These are phyloP conservation scores for Aspergillus terreus DNA, from an alignment of 2,329 filamentous ascomycete species.

Conservation along the genomic window DNA sequence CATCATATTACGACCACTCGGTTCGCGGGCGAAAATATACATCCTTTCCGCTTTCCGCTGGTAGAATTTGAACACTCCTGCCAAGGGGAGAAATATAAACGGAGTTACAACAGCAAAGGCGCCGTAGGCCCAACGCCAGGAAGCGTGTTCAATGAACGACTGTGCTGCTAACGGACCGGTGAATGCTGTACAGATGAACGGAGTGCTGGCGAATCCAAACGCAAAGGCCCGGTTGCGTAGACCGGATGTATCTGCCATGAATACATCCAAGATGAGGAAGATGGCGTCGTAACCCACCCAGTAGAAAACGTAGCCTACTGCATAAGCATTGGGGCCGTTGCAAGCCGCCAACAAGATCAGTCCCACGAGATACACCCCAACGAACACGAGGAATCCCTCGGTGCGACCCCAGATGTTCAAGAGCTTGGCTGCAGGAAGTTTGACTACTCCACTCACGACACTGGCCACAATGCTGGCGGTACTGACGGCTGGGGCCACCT, in stretches of 20 bases:
- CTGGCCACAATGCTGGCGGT: conserved; percentile 54
- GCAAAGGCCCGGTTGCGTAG: conserved; percentile 60
- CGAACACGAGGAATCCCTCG: conserved; percentile 53
- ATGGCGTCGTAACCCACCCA: conserved; percentile 57
- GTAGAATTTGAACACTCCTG: conserved; percentile 53
- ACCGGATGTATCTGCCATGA: conserved; percentile 61
- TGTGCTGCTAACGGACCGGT: conserved; percentile 52
- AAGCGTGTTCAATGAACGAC: conserved; percentile 47
- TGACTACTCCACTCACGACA: conserved; percentile 56
- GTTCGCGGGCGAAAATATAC: conserved; percentile 48
- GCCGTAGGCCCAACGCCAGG: conserved; percentile 63
- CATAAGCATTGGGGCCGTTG: conserved; percentile 58
- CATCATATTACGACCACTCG: conserved; percentile 44
- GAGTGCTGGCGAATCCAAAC: conserved; percentile 57
- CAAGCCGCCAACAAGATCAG: conserved; percentile 62
- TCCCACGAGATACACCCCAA: conserved; percentile 46
- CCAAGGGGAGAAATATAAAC: conserved; percentile 53
- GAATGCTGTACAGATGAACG: conserved; percentile 60
- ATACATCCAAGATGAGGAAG: conserved; percentile 55
- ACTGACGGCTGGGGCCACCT: conserved; percentile 47
- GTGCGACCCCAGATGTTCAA: conserved; percentile 62
- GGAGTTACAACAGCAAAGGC: conserved; percentile 60
- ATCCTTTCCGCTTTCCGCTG: conserved; percentile 55
- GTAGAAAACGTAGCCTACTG: conserved; percentile 62
- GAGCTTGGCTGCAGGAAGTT: conserved; percentile 60